Conservation (phyloP, 2,329 filamentous ascomycete species). For the Claviceps capensis region DNA sequence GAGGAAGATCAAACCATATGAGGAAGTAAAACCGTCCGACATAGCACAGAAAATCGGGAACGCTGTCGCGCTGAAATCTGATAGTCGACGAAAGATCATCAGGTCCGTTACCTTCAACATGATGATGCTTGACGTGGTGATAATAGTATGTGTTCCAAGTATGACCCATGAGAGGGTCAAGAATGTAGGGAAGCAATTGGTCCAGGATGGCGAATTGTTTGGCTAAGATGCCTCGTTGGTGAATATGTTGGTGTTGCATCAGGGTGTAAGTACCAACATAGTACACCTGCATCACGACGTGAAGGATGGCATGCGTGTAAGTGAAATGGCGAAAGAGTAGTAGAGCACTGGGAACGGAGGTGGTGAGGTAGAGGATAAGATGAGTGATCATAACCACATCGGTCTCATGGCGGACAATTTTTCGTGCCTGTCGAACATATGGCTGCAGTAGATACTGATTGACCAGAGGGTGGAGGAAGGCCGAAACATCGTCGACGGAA, state of each 20-base stretch:
- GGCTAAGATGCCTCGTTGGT: constrained; percentile 54
- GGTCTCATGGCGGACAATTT: constrained; percentile 48
- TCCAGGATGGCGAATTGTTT: constrained; percentile 45
- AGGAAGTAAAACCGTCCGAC: constrained; percentile 60
- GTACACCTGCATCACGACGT: constrained; percentile 50
- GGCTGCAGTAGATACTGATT: constrained; percentile 40
- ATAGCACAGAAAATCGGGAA: constrained; percentile 55
- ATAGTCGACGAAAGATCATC: constrained; percentile 65
- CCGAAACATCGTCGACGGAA: constrained; percentile 24
- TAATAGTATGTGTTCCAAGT: constrained; percentile 80
- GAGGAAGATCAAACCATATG: constrained; percentile 60
- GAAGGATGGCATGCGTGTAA: constrained; percentile 52
- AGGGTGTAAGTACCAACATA: constrained; percentile 65
- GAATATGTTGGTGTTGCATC: constrained; percentile 77
- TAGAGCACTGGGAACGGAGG: constrained; percentile 54
- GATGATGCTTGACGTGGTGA: constrained; percentile 77
- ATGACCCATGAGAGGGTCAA: constrained; percentile 66
- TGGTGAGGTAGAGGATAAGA: constrained; percentile 56
- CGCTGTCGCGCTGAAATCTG: constrained; percentile 58
- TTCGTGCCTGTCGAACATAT: constrained; percentile 42
- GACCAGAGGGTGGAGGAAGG: constrained; percentile 24
- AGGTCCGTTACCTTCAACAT: constrained; percentile 68
- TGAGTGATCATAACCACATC: constrained; percentile 72
- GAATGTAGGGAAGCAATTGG: constrained; percentile 54
- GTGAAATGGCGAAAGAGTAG: constrained; percentile 52